Base-by-base conservation (phyloP, 1,284 basidiomycete genomes). In the Anthracocystis setariae region DNA sequence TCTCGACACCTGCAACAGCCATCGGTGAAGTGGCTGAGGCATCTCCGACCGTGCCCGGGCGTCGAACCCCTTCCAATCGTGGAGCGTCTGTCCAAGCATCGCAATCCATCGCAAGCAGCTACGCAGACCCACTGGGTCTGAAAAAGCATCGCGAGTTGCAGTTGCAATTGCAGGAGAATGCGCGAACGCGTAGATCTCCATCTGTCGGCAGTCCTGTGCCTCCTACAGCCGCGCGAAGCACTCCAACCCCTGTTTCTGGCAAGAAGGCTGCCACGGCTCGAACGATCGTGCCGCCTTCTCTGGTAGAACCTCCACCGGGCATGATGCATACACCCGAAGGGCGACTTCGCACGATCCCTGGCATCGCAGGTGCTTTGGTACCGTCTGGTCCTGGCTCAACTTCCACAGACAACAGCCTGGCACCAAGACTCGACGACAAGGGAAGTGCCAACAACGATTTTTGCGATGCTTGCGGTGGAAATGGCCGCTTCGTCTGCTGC, bases 401-500 rank as follows among this genome's bases (percentile, higher is more conserved):
- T 15, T 55, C 57, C 17, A 65, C 53, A 32, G 60, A 63, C 42
- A 53, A 24, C n/a, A 42, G 54, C 18, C 45, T 73, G 15, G 60
- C 47, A 13, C 54, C 65, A 1, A 39, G 60, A 9, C 54, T 64
- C 8, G 70, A 73, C 35, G 65, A 68, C 51, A 63, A 59, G 35
- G 65, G 65, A 33, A 50, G 49, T 90, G 85, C 89, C 55, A 98
- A 98, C 84, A 90, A 97, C 82, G 94, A 98, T 83, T 92, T 92
- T 79, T 98, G 94, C 83, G 94, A 93, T 50, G 88, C 92, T 2
- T 98, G 95, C 84, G 88, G 90, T 25, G 86, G 87, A 13, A 85
- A 86, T 47, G 87, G 87, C 25, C 91, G 94, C 56, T 98, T 97
- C 83, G 70, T 85, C 10, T 85, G 84, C 71, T 99, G 95, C 84